Conservation (phyloP, 306 rosid species). For the Benincasa hispida region DNA sequence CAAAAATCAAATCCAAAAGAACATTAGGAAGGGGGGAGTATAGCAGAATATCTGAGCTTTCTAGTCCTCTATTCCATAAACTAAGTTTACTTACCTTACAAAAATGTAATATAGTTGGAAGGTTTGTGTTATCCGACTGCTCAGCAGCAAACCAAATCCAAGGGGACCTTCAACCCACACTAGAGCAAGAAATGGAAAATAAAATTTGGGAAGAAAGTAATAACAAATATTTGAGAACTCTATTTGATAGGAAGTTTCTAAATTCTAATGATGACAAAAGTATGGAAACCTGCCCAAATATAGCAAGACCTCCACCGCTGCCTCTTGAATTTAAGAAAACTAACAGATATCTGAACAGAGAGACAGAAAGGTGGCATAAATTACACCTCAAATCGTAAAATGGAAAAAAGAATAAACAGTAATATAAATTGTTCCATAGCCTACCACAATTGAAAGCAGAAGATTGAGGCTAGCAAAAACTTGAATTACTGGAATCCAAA, state of each 20-base stretch:
- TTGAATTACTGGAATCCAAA: constrained; percentile 89
- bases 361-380: background rate
- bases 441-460: constrained; percentile 68
- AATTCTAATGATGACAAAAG: constrained; percentile 8
- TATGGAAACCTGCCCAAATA: constrained; percentile 70
- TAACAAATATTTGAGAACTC: background rate
- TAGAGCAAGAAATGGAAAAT: constrained; percentile 26
- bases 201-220: constrained; percentile 3
- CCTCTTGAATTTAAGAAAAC: constrained; percentile 42
- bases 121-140: constrained; percentile 78
- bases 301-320: constrained; percentile 84
- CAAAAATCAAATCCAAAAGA: constrained; percentile 1
- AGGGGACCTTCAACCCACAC: constrained; percentile 93
- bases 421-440: background rate
- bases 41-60: constrained; percentile 5
- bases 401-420: background rate
- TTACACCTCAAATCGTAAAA: background rate
- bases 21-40: background rate
- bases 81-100: constrained; percentile 52
- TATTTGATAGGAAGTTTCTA: background rate
- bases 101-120: constrained; percentile 66
- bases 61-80: background rate
- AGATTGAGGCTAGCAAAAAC: constrained; percentile 83
- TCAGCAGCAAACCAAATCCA: constrained; percentile 83
- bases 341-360: constrained; percentile 41